Evolutionary conservation across 495 filamentous ascomycete species (phyloP).

Genomic region (Aspergillus sparsus): DNA sequence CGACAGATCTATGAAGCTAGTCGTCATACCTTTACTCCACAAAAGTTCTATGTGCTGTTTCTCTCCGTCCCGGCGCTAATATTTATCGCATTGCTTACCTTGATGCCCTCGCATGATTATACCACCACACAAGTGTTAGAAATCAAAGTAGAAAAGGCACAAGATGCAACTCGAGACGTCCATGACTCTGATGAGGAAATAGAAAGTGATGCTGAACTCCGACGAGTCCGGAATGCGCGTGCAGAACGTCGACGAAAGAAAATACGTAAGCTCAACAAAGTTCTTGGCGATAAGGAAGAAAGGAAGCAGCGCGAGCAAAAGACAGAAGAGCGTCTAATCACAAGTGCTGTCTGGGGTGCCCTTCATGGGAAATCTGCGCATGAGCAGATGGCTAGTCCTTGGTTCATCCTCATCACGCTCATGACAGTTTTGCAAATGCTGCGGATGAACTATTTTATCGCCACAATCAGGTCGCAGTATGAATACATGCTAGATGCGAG

Average conservation of each 20-base stretch:
- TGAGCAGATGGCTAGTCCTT: slow-evolving; percentile 77
- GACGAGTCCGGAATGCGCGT: slow-evolving; percentile 57
- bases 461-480: slow-evolving; percentile 85
- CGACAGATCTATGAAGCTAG: slow-evolving; percentile 58
- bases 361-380: slow-evolving; percentile 73
- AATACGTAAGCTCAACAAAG: slow-evolving; percentile 64
- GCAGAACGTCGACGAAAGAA: slow-evolving; percentile 62
- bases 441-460: slow-evolving; percentile 96
- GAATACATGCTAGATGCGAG: slow-evolving; percentile 66
- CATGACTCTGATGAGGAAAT: slow-evolving; percentile 64
- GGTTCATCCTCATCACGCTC: slow-evolving; percentile 88
- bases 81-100: slow-evolving; percentile 52
- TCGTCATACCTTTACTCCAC: slow-evolving; percentile 49
- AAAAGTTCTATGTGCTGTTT: slow-evolving; percentile 67
- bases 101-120: slow-evolving; percentile 66
- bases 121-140: slow-evolving; percentile 59
- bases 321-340: slow-evolving; percentile 55
- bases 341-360: slow-evolving; percentile 69
- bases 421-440: slow-evolving; percentile 97
- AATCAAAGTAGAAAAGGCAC: slow-evolving; percentile 62
- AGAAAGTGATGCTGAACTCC: slow-evolving; percentile 44
- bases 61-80: slow-evolving; percentile 59
- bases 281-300: slow-evolving; percentile 62
- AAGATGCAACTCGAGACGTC: slow-evolving; percentile 43
- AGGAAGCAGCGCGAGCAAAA: slow-evolving; percentile 49